Evolutionary conservation across 768 basidiomycete species (phyloP), one percentile per base, ranked within the genome.

Genomic region (Cystobasidium ongulense): DNA sequence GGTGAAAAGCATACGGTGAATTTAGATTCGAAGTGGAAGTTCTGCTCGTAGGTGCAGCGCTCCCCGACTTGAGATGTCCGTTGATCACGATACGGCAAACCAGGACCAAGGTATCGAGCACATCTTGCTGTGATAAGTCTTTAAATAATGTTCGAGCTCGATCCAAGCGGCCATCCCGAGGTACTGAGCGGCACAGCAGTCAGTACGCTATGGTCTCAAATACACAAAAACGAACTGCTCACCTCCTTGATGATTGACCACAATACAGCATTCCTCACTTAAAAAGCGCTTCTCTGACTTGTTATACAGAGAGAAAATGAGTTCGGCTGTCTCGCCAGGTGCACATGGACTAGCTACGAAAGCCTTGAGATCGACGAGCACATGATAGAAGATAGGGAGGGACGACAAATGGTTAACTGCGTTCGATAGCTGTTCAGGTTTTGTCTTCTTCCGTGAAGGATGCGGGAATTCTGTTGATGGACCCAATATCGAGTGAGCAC

Each of bases 251-350:
- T 94, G 90, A 80, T 95, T 94, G 13, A 97, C 85, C 52, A 95
- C 83, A 11, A 87, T 88, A 78, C 89, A 93, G 77, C 89, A 95
- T 13, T 98, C 95, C 81, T 98, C 95, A 0, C 92, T 93, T 50
- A 98, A 86, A 80, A 94, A 97, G 63, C 90, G 88, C 15, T 78
- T 77, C 63, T 89, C 90, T 63, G 86, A 85, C 79, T 90, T 89
- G 81, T 89, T 90, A 85, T 90, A 98, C 7, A 98, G 84, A 13
- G 92, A 93, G 83, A 98, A 96, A 79, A 88, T 91, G 1, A 98
- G 86, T 79, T 98, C 95, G 17, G 89, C 91, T 0, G 90, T 90
- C 81, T 98, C 95, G 11, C 92, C 93, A 0, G 94, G 89, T 0
- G 88, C 84, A 81, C 94, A 97, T 1, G 89, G 89, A 5, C 89